Conservation (phyloP, 116 monocot species). For the Trichopus zeylanicus region DNA sequence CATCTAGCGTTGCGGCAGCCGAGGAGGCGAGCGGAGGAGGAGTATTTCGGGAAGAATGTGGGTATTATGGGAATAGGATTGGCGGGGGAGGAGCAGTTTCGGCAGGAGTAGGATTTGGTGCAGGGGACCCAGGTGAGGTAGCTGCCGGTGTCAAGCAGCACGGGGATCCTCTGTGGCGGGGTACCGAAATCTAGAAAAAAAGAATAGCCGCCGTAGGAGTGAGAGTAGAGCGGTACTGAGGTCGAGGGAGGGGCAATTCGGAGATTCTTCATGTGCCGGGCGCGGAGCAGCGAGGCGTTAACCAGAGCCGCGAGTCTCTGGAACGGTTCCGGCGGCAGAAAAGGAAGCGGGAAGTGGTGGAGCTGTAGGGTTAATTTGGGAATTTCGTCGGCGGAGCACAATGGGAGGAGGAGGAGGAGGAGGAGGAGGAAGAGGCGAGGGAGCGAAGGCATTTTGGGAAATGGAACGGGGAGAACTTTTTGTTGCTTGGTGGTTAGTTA, state of each 20-base stretch:
- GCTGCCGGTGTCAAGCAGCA: constrained; percentile 78
- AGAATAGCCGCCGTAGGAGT: constrained; percentile 32
- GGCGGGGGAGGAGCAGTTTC: constrained; percentile 29
- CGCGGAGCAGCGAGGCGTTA: constrained; percentile 21
- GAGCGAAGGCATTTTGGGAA: not conserved
- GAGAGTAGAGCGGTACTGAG: constrained; percentile 10
- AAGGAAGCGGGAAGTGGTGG: constrained; percentile 2
- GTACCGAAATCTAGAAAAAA: constrained; percentile 28
- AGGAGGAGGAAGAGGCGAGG: constrained; percentile 1
- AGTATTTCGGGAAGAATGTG: constrained; percentile 55
- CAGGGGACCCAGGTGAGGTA: constrained; percentile 69
- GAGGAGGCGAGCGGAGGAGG: constrained; percentile 56
- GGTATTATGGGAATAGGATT: constrained; percentile 3
- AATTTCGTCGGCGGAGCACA: not conserved
- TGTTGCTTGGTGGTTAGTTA: not conserved
- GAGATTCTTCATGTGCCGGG: constrained; percentile 20
- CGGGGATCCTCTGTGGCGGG: constrained; percentile 23
- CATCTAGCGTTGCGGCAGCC: constrained; percentile 75
- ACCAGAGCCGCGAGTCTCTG: constrained; percentile 8
- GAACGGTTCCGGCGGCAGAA: not conserved
- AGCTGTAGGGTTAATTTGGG: constrained; percentile 8
- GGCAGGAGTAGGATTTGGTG: constrained; percentile 60
- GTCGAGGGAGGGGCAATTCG: not conserved
- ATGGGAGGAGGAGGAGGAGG: not conserved
- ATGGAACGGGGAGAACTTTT: not conserved